These are phyloP conservation scores for Erucastrum elatum DNA, from an alignment of 345 rosid species.

Conservation along the genomic window DNA sequence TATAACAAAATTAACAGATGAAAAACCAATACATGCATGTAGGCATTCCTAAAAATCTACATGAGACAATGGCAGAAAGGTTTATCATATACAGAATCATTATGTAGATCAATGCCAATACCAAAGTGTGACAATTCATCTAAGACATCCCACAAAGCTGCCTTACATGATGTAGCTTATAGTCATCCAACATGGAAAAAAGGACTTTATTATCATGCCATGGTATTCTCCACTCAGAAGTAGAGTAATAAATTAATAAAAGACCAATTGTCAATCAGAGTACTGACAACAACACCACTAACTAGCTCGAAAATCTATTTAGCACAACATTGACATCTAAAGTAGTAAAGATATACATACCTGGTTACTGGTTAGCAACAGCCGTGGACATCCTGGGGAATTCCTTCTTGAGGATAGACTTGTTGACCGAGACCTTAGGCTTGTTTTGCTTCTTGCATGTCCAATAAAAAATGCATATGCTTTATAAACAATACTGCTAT, in stretches of 20 bases:
- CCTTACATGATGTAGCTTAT: too few relatives aligned
- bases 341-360: not conserved
- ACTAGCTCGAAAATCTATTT: not conserved
- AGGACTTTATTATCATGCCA: not conserved
- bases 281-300: not conserved
- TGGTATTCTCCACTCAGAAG: too few relatives aligned
- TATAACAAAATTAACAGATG: not conserved
- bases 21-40: too few relatives aligned
- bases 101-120: not conserved
- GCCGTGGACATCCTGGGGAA: not conserved
- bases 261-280: too few relatives aligned
- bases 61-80: not conserved
- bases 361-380: not conserved
- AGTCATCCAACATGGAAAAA: too few relatives aligned
- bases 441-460: conserved; percentile 76
- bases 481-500: too few relatives aligned
- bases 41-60: not conserved
- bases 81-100: not conserved
- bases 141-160: too few relatives aligned
- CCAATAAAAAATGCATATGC: too few relatives aligned
- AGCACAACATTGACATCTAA: not conserved
- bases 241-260: too few relatives aligned
- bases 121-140: not conserved
- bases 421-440: not conserved
- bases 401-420: not conserved